Evolutionary conservation across 2,329 filamentous ascomycete genomes (phyloP), one percentile per base, ranked within the genome.

Genomic region (Penicillium palitans): DNA sequence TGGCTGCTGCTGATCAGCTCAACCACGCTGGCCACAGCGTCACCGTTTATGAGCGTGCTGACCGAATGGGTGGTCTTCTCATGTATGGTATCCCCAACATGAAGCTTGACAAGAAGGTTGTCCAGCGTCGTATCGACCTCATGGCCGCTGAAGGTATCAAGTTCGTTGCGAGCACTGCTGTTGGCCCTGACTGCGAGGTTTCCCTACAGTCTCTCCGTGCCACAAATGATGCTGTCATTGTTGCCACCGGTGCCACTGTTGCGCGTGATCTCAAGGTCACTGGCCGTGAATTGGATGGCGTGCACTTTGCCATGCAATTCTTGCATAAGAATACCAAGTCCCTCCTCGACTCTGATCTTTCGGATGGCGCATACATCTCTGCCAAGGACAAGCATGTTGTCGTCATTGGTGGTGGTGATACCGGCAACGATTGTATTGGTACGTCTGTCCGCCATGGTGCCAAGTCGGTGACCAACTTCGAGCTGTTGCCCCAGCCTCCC

Each of bases 21-120:
- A 98, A 98, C 85, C 90, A 89, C 69, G 91, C 90, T 68, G 93
- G 93, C 29, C 93, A 98, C 79, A 80, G 74, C 5, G 91, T 97
- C 55, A 96, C 91, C 13, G 86, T 98, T 19, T 97, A 95, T 72
- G 93, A 98, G 83, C 91, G 93, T 64, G 87, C 92, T 60, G 93
- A 98, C 73, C 91, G 93, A 65, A 81, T 89, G 58, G 93, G 93
- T 78, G 93, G 93, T 76, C 83, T 98, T 55, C 85, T 98, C 70
- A 97, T 97, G 93, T 97, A 98, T 73, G 93, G 93, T 67, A 98
- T 98, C 67, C 93, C 93, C 66, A 98, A 98, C 83, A 98, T 98
- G 93, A 98, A 98, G 83, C 89, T 98, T 42, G 93, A 98, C 81
- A 98, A 98, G 84, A 91, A 91, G 73, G 88, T 97, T 63, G 93